Percentiles rank a stretch among this genome's conserved stretches.
phyloP scores from a whole-genome alignment of 2,329 filamentous ascomycete genomes.

The Colletotrichum spinosum region DNA sequence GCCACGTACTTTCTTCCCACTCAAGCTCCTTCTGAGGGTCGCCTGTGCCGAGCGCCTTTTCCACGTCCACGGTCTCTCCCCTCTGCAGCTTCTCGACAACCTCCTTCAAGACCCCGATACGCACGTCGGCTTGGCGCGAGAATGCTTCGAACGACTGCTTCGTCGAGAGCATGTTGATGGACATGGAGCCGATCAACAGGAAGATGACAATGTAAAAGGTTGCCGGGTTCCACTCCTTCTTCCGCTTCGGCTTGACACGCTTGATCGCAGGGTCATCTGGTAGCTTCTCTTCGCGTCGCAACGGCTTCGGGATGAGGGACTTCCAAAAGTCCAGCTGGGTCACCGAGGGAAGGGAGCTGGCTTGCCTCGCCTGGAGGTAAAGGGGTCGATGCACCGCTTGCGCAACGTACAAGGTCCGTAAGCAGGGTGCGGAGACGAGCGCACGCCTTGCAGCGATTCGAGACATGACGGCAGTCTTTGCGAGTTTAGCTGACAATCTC shows the following conservation, averaged over 20 bases:
- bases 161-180: constrained; percentile 89
- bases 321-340: constrained; percentile 74
- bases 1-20: constrained; percentile 83
- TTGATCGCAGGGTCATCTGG: constrained; percentile 45
- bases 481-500: not conserved
- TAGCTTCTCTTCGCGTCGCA: constrained; percentile 58
- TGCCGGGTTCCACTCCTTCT: constrained; percentile 81
- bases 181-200: constrained; percentile 91
- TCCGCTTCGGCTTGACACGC: constrained; percentile 55
- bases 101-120: constrained; percentile 81
- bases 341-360: constrained; percentile 62
- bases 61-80: constrained; percentile 87
- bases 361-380: constrained; percentile 40
- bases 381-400: constrained; percentile 21
- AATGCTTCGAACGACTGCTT: constrained; percentile 81
- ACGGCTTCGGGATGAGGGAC: constrained; percentile 75
- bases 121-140: constrained; percentile 80
- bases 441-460: constrained; percentile 11
- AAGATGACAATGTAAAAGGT: constrained; percentile 87
- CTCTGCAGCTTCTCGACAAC: constrained; percentile 76
- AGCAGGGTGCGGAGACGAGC: constrained; percentile 21
- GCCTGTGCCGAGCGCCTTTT: constrained; percentile 82
- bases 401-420: constrained; percentile 6
- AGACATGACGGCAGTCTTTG: constrained; percentile 13
- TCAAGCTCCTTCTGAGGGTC: constrained; percentile 79